Base-by-base conservation (phyloP, 2,329 filamentous ascomycete genomes). In the Cryphonectria nitschkei region DNA sequence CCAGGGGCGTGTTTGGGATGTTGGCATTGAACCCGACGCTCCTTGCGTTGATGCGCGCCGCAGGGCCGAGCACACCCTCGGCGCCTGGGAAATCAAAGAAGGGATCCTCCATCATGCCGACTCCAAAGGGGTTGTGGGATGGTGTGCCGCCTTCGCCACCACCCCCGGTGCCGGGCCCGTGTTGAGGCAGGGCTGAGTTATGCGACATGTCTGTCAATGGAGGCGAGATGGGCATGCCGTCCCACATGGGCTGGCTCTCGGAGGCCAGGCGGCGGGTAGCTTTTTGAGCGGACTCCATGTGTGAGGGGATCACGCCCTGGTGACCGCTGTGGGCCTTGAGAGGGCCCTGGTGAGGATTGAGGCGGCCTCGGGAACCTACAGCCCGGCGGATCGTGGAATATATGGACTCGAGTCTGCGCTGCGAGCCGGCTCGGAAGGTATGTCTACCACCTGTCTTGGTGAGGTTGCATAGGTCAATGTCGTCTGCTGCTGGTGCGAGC, bases 1-100 rank as follows among this genome's bases (percentile, higher is more conserved):
- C 79, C 62, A 81, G 75, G 19, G 82, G 81, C 46, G 82, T 81
- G 68, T 80, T 76, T 61, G 80, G 77, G 54, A 77, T 78, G 64
- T 61, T 68, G 50, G 68, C 61, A 46, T 74, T 72, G 34, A 73
- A 62, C 5, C 26, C 32, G 26, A 32, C 63, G 13, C 64, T 67
- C 65, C 68, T 72, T 14, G 58, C 61, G 19, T 65, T 65, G 29
- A 72, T 68, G 37, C 64, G 65, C n/a, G 62, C 52, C 67, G 70
- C 26, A 39, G 72, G 62, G 67, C 67, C 58, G 68, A 70, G 72
- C 34, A 68, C 64, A 58, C 65, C n/a, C 61, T 62, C 32, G 39
- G 70, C 41, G 16, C 16, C 16, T 14, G 26, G 11, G 29, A 70
- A 72, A 11, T 76, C 74, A 13, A 76, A 68, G 72, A 80, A 80